Conservation (phyloP, 495 filamentous ascomycete genomes). For the Penicillium longicatenatum region DNA sequence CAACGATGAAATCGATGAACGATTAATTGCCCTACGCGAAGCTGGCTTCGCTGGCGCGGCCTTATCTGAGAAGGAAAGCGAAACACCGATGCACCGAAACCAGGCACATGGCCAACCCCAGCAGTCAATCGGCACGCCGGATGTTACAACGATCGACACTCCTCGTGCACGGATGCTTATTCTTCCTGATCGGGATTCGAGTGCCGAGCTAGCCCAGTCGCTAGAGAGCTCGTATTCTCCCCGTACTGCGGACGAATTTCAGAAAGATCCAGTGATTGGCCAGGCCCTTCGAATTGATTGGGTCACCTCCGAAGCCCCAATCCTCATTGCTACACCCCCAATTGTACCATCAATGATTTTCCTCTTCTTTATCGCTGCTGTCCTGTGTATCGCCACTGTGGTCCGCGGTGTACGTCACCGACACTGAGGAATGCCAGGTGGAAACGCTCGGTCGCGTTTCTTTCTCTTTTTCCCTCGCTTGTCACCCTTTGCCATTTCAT, state of each 20-base stretch:
- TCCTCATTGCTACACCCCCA: background rate
- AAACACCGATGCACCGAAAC: background rate
- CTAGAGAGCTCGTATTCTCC: background rate
- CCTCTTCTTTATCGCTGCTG: slow-evolving; percentile 11
- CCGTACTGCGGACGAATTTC: background rate
- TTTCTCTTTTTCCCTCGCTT: background rate
- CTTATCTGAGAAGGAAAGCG: background rate
- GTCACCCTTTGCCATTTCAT: background rate
- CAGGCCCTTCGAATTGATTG: background rate
- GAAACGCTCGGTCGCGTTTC: background rate
- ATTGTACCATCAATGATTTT: slow-evolving; percentile 7
- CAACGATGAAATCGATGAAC: slow-evolving; percentile 14
- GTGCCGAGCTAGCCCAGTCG: slow-evolving; percentile 7
- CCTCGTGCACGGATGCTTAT: slow-evolving; percentile 12
- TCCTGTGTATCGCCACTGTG: slow-evolving; percentile 19
- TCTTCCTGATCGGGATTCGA: slow-evolving; percentile 9
- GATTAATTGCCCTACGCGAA: slow-evolving; percentile 17
- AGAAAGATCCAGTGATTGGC: background rate
- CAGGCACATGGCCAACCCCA: slow-evolving; percentile 1
- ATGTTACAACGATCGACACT: slow-evolving; percentile 20
- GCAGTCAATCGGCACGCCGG: slow-evolving; percentile 16
- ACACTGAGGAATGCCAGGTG: slow-evolving; percentile 14
- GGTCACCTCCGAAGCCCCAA: background rate
- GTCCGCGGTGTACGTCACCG: slow-evolving; percentile 14
- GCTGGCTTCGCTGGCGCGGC: slow-evolving; percentile 10